A percentile compares a stretch with the other conserved stretches of the same genome.
Conservation (phyloP, 345 rosid genomes). For the Mallotus nudiflorus region DNA sequence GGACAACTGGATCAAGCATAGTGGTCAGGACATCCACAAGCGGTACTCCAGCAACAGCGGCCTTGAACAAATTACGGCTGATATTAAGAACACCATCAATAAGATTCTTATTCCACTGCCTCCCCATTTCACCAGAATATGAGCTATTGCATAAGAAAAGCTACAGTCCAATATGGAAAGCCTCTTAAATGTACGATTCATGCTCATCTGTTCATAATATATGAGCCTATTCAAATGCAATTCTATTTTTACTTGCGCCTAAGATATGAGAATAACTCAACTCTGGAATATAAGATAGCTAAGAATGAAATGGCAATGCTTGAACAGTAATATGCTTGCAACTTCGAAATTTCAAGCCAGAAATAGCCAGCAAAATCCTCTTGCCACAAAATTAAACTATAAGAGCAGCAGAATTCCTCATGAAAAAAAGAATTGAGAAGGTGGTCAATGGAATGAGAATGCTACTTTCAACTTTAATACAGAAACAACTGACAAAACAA, state of each 20-base stretch:
- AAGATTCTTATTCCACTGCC: slow-evolving; percentile 93
- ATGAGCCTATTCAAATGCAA: not conserved
- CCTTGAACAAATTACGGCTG: slow-evolving; percentile 95
- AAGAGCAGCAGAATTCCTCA: not conserved
- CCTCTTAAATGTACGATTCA: slow-evolving; percentile 75
- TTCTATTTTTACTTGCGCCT: not conserved
- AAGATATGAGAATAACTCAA: not conserved
- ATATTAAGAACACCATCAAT: slow-evolving; percentile 91
- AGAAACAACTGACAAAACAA: too few relatives aligned
- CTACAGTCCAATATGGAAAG: slow-evolving; percentile 90
- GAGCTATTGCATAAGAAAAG: slow-evolving; percentile 78
- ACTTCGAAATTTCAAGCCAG: not conserved
- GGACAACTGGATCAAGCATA: slow-evolving; percentile 94
- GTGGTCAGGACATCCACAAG: slow-evolving; percentile 92
- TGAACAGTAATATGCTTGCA: too few relatives aligned
- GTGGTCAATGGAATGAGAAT: too few relatives aligned
- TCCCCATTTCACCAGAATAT: slow-evolving; percentile 96
- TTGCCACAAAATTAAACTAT: not conserved
- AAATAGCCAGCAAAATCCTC: too few relatives aligned
- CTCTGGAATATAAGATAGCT: not conserved
- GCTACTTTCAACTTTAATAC: too few relatives aligned
- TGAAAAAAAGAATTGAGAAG: not conserved
- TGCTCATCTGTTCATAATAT: slow-evolving; percentile 41
- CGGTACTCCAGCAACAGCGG: slow-evolving; percentile 90
- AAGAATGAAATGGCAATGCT: not conserved